Base-by-base conservation (phyloP, 2,329 filamentous ascomycete genomes). In the Coleophoma eucalyptorum region DNA sequence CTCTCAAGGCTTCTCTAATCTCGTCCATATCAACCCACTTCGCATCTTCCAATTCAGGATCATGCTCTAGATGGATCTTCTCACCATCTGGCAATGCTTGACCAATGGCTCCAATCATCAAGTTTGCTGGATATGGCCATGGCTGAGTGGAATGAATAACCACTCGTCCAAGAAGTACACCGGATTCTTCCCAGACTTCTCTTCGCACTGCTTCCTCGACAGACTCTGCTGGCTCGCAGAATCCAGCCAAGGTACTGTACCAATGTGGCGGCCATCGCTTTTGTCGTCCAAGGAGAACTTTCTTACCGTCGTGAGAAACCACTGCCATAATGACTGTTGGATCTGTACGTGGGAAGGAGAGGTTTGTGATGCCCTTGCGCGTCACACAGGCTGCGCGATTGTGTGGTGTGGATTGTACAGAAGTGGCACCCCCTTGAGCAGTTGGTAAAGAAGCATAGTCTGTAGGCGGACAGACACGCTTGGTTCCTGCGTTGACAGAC, bases 241-340 rank as follows among this genome's bases (percentile, higher is more conserved):
- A 95, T 0, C 90, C 90, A 2, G 89, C 89, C 11, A 99, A 82
- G 0, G 92, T 95, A 61, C 84, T 90, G 75, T 93, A 97, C 89
- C 88, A 96, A 67, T 88, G 67, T 1, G 81, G 76, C 1, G 94
- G 94, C 79, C 86, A 99, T 48, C 89, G 81, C 70, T 88, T 89
- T 64, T 89, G 84, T 13, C 94, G 85, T 35, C 94, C 94, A 1
- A 99, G 85, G 7, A 99, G 81, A 6, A 67, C 52, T 1, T 63
- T 56, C 58, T 85, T 80, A 46, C 87, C 87, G 60, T 95, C 89
- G 46, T 85, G 77, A 48, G 88, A 95, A 32, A 97, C 81, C 11
- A 97, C 86, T 1, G 92, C 93, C 72, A 95, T 92, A 71, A 99
- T 99, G 67, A 97, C 91, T 3, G 85, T 89, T 0, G 86, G 86